phyloP scores from a whole-genome alignment of 2,329 filamentous ascomycete species.

The Penicillium sp. region DNA sequence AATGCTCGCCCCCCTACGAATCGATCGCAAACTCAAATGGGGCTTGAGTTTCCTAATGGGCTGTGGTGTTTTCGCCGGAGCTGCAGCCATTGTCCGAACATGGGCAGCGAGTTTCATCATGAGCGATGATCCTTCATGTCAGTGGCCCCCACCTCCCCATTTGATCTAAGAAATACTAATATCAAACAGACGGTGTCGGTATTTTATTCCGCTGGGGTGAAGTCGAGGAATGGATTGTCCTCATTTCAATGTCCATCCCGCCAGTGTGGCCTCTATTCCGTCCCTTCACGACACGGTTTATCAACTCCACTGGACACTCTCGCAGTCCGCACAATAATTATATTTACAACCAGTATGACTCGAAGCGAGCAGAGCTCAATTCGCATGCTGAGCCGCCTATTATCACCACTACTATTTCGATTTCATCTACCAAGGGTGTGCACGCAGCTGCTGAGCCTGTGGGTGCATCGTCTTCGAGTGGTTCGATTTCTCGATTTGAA shows the following conservation, averaged over 20 bases:
- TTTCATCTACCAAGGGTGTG: slow-evolving; percentile 10
- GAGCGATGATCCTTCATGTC: slow-evolving; percentile 21
- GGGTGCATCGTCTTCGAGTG: slow-evolving; percentile 7
- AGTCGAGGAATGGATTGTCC: slow-evolving; percentile 23
- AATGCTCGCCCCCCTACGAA: slow-evolving; percentile 17
- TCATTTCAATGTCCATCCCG: slow-evolving; percentile 25
- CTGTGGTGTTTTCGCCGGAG: slow-evolving; percentile 22
- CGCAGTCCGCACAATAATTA: slow-evolving; percentile 2
- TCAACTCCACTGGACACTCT: slow-evolving; percentile 8
- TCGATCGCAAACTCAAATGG: slow-evolving; percentile 23
- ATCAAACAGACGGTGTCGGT: slow-evolving; percentile 16
- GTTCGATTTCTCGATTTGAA: slow-evolving; percentile 11
- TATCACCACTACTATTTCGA: slow-evolving; percentile 15
- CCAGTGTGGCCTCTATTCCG: slow-evolving; percentile 23
- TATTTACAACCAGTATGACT: slow-evolving; percentile 7
- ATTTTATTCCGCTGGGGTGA: slow-evolving; percentile 22
- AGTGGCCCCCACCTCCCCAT: not conserved
- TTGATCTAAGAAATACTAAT: not conserved
- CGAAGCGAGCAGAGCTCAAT: not conserved
- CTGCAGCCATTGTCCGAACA: slow-evolving; percentile 20
- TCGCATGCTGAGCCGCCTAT: slow-evolving; percentile 6
- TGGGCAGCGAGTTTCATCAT: slow-evolving; percentile 22
- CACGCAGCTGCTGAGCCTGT: not conserved
- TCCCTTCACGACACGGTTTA: slow-evolving; percentile 15
- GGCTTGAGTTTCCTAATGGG: slow-evolving; percentile 24